phyloP scores from a whole-genome alignment of 78 protist genomes.

The Protostelium mycophagum region DNA sequence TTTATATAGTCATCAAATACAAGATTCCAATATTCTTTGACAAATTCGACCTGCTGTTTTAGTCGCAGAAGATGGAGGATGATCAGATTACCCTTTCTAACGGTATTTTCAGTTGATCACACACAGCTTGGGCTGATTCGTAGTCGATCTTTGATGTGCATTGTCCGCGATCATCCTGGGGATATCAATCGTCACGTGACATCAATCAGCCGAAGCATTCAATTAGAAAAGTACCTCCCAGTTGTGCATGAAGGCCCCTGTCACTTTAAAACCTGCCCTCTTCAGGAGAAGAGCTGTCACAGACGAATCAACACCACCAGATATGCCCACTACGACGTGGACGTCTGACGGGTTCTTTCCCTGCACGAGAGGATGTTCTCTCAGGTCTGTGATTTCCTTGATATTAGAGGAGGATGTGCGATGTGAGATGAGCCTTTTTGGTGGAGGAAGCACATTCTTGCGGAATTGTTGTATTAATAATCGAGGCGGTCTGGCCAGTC shows the following conservation, averaged over 20 bases:
- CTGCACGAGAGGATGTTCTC: neutral
- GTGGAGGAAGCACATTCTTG: too few relatives aligned
- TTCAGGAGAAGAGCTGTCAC: slow-evolving; percentile 49
- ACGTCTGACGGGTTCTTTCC: neutral
- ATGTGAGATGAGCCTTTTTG: too few relatives aligned
- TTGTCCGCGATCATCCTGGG: slow-evolving; percentile 61
- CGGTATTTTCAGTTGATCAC: slow-evolving; percentile 55
- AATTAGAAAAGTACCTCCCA: slow-evolving; percentile 61
- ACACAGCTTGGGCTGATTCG: slow-evolving; percentile 36
- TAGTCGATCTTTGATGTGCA: slow-evolving; percentile 59
- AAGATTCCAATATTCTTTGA: slow-evolving; percentile 79
- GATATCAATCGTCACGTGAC: neutral
- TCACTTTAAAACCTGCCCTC: slow-evolving; percentile 49
- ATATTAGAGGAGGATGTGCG: too few relatives aligned
- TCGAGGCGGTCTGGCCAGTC: too few relatives aligned
- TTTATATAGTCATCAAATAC: slow-evolving; percentile 71
- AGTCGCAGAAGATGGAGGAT: neutral
- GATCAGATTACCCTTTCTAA: slow-evolving; percentile 30
- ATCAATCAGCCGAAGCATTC: too few relatives aligned
- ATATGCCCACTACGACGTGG: slow-evolving; percentile 31
- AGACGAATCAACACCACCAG: slow-evolving; percentile 74
- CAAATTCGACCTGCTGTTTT: slow-evolving; percentile 35
- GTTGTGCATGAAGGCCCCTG: slow-evolving; percentile 65
- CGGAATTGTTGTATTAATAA: too few relatives aligned
- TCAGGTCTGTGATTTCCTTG: too few relatives aligned